These are phyloP conservation scores for Pythium graminicola DNA, from an alignment of 352 stramenopile species.

Conservation along the genomic window DNA sequence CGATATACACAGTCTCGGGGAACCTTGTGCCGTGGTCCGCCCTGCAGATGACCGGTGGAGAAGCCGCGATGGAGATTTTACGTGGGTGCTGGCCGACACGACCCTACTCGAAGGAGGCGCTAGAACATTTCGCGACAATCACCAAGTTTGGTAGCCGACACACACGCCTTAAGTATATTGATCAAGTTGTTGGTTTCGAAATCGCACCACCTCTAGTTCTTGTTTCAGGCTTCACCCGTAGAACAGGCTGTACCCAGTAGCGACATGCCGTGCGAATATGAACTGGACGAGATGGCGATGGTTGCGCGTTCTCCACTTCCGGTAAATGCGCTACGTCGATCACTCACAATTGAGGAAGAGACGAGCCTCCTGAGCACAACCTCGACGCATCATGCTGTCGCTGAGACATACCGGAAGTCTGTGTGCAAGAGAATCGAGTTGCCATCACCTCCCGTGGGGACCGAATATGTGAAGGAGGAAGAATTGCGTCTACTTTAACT, in stretches of 20 bases:
- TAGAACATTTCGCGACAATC: constrained; percentile 9
- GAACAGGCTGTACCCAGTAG: background rate
- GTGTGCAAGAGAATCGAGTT: background rate
- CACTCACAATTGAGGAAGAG: constrained; percentile 8
- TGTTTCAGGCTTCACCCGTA: too few species aligned
- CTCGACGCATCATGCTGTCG: background rate
- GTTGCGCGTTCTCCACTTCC: background rate
- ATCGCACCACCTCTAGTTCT: constrained; percentile 24
- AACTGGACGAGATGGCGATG: constrained; percentile 19
- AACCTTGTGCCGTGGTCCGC: constrained; percentile 3
- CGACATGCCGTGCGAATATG: constrained; percentile 1
- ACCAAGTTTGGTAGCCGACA: constrained; percentile 7
- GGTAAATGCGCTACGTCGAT: constrained; percentile 3
- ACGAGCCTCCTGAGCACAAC: constrained; percentile 3
- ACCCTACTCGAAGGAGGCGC: constrained; percentile 9
- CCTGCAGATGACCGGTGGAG: constrained; percentile 21
- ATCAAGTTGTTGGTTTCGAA: constrained; percentile 7
- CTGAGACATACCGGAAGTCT: background rate
- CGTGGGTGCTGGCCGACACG: constrained; percentile 15
- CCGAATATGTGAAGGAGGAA: constrained; percentile 2
- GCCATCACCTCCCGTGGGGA: background rate
- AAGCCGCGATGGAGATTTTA: constrained; percentile 16
- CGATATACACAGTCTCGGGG: constrained; percentile 10
- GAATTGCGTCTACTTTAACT: constrained; percentile 2
- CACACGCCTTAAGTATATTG: constrained; percentile 1